Conservation (phyloP, 768 basidiomycete genomes). For the Tubosaeta brunneosetosa region DNA sequence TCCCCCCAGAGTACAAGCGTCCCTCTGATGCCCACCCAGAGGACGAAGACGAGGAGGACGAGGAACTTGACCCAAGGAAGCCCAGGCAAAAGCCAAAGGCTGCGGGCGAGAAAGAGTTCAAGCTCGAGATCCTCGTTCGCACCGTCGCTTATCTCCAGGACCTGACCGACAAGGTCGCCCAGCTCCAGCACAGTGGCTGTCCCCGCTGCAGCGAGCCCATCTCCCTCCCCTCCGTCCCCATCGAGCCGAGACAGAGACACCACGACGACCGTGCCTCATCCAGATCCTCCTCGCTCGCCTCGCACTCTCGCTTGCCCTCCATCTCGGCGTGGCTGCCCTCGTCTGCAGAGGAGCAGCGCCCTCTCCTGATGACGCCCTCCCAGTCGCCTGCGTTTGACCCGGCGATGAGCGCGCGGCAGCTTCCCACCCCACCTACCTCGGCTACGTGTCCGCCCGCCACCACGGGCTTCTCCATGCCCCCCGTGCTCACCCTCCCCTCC, state of each 20-base stretch:
- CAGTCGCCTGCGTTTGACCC: conserved; percentile 33
- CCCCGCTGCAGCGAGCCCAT: conserved; percentile 20
- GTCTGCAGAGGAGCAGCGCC: conserved; percentile 16
- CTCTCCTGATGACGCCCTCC: conserved; percentile 33
- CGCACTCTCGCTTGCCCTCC: conserved; percentile 49
- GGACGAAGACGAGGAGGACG: conserved; percentile 33
- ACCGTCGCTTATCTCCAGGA: conserved; percentile 78
- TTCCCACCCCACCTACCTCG: conserved; percentile 57
- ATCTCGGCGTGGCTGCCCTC: conserved; percentile 66
- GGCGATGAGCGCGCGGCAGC: conserved; percentile 28
- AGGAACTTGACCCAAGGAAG: conserved; percentile 26
- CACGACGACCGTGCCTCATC: not conserved
- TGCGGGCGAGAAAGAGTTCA: conserved; percentile 81
- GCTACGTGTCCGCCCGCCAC: conserved; percentile 45
- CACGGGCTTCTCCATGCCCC: conserved; percentile 31
- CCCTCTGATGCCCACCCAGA: conserved; percentile 3
- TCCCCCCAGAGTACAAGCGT: conserved; percentile 55
- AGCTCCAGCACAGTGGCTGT: conserved; percentile 36
- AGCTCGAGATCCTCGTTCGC: conserved; percentile 82
- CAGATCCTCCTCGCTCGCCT: conserved; percentile 1
- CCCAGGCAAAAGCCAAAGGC: conserved; percentile 27
- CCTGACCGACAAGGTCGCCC: conserved; percentile 51
- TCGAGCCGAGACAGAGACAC: not conserved
- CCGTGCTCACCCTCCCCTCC: conserved; percentile 38
- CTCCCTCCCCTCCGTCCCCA: conserved; percentile 4